Evolutionary conservation across 2,329 filamentous ascomycete species (phyloP).

Genomic region (Penicillium paneum): DNA sequence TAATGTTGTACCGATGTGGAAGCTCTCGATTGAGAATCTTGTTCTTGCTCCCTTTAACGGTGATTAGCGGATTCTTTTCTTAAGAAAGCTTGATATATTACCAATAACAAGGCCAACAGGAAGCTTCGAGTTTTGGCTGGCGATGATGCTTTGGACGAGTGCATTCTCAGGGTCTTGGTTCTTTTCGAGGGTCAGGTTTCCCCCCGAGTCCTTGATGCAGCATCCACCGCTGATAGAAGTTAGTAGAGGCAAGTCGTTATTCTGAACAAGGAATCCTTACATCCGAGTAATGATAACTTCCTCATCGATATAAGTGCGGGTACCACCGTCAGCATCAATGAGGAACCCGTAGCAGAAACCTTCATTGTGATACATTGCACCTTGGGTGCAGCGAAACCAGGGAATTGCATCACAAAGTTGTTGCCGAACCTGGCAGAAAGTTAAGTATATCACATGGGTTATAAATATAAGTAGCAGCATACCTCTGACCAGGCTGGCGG

Average conservation of each 20-base stretch:
- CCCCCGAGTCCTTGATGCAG: conserved; percentile 46
- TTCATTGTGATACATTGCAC: conserved; percentile 54
- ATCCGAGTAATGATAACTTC: conserved; percentile 63
- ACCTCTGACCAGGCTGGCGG: conserved; percentile 9
- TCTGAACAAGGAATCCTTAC: conserved; percentile 39
- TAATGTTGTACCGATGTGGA: conserved; percentile 60
- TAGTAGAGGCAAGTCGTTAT: conserved; percentile 10
- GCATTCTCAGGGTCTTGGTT: conserved; percentile 50
- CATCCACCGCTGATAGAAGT: conserved; percentile 51
- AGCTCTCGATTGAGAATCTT: conserved; percentile 48
- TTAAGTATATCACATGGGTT: not conserved
- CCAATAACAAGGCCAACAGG: conserved; percentile 58
- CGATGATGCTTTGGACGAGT: conserved; percentile 43
- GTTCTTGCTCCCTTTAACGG: conserved; percentile 50
- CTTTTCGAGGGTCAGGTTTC: conserved; percentile 46
- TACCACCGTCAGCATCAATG: conserved; percentile 54
- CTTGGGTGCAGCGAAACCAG: conserved; percentile 61
- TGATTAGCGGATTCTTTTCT: conserved; percentile 21
- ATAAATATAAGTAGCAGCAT: not conserved
- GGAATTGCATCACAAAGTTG: conserved; percentile 62
- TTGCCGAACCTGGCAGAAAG: conserved; percentile 44
- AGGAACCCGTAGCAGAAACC: conserved; percentile 57
- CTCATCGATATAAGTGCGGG: conserved; percentile 57
- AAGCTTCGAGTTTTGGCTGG: conserved; percentile 47
- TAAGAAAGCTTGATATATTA: conserved; percentile 26